Base-by-base conservation (phyloP, 2,329 filamentous ascomycete genomes). In the Alternaria atra region DNA sequence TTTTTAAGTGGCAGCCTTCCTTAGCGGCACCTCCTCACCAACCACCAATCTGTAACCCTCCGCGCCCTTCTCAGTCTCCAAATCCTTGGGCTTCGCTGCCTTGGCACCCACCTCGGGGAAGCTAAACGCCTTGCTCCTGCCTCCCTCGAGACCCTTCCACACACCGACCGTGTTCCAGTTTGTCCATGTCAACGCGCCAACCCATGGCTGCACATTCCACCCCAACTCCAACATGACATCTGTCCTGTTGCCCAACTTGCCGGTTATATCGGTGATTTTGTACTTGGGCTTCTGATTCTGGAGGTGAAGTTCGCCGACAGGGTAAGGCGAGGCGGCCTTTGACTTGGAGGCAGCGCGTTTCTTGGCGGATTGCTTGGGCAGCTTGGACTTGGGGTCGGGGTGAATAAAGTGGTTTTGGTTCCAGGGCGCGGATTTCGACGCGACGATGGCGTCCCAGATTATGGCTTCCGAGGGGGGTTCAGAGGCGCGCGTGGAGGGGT, bases 161-260 rank as follows among this genome's bases (percentile, higher is more conserved):
- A 81, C 77, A 9, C 86, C 86, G 57, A 86, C 79, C 66, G 79
- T 77, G 60, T 71, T 59, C 71, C 70, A 76, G 56, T 82, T 81
- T 34, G 76, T 90, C 95, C 95, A 99, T 42, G 91, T 91, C 78
- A 98, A 80, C 53, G 90, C 81, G 13, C 95, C 95, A 10, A 99
- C 93, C 92, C 94, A 98, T 32, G 95, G 95, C 84, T 99, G 95
- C 61, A 98, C 91, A 81, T 98, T 98, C 88, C 97, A 99, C 75
- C 95, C 90, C 54, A 98, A 83, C 72, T 90, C 89, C 64, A 99
- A 83, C 30, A 87, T 89, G 58, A 94, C 92, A 76, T 95, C 89
- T 52, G 86, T 83, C 50, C 88, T 84, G 73, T 90, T 86, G 46
- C 92, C 91, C 67, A 98, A 85, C 78, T 89, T 89, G 63, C 94